Evolutionary conservation across 345 rosid genomes (phyloP).

Genomic region (Camelina laxa): DNA sequence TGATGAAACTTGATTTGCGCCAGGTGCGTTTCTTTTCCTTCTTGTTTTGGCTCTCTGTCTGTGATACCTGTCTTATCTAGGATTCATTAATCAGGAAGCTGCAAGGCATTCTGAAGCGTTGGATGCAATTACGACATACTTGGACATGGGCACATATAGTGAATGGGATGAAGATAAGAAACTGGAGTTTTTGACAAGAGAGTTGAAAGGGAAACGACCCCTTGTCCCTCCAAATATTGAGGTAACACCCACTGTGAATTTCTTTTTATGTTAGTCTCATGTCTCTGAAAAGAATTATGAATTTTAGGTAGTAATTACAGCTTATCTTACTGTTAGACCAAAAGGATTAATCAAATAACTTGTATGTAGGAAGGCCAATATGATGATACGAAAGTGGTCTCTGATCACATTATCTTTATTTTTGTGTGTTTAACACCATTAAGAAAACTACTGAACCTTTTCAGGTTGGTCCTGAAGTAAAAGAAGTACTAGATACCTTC

Average conservation of each 20-base stretch:
- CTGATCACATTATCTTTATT: constrained; percentile 2
- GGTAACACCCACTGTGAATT: constrained; percentile 47
- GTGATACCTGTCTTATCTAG: constrained; percentile 3
- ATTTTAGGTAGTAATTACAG: neutral
- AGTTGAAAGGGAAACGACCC: constrained; percentile 85
- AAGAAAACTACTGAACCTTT: constrained; percentile 9
- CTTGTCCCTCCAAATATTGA: constrained; percentile 76
- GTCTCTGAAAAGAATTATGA: neutral
- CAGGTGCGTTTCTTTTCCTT: constrained; percentile 56
- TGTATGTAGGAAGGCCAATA: constrained; percentile 5
- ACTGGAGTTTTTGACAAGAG: constrained; percentile 76
- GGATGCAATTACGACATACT: constrained; percentile 75
- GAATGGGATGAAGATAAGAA: constrained; percentile 92
- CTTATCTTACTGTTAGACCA: constrained; percentile 16
- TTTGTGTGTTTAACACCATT: neutral
- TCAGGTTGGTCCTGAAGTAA: constrained; percentile 79
- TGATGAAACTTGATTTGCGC: constrained; percentile 93
- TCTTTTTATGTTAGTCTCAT: constrained; percentile 10
- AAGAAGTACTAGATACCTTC: constrained; percentile 89
- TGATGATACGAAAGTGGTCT: constrained; percentile 9
- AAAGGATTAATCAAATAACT: too few species aligned
- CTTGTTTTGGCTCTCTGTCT: constrained; percentile 18
- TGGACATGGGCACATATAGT: constrained; percentile 87
- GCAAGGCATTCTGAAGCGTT: constrained; percentile 78
- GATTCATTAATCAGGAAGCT: constrained; percentile 65